Evolutionary conservation across 106 monocot genomes (phyloP), one percentile per base, ranked within the genome.

Genomic region (Posidonia australis): DNA sequence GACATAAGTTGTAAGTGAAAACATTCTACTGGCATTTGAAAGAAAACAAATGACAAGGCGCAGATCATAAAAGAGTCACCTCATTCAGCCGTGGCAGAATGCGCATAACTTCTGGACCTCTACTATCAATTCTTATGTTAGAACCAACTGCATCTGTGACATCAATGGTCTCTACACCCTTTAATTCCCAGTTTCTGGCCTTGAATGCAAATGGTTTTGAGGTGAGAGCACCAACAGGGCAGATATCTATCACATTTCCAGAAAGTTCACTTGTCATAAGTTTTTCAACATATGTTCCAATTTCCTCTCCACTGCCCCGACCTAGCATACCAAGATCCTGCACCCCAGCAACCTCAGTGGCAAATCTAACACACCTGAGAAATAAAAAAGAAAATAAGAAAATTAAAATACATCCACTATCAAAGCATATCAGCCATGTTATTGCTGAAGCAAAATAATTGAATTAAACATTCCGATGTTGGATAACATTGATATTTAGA

Each of bases 201-300:
- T 98, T 98, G 46, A 98, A 98, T 70, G 98, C 98, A 83, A 80
- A 98, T 41, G 98, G 98, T 61, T 98, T 98, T 66, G 98, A 98
- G 30, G 98, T 98, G 53, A 98, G 87, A 53, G 98, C 98, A 12
- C 98, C 98, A 47, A 98, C 98, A 68, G 98, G 98, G 44, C 98
- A 98, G 27, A 98, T 98, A 76, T 98, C 98, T 69, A 98, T 98
- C 26, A 98, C 98, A 79, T 98, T 98, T 63, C 91, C 98, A 31
- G 98, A 98, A 13, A 98, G 85, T 77, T 98, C 98, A 76, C 98
- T 98, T 17, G 91, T 91, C 98, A 98, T 98, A 71, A 98, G 86
- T 67, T 91, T 98, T 70, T 98, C 98, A 22, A 98, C 98, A 79
- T 98, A 98, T 70, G 98, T 98, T 29, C 98, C 98, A 64, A 98